These are phyloP conservation scores for Aspergillus ochraceoroseus DNA, from an alignment of 2,329 filamentous ascomycete species.

Conservation along the genomic window DNA sequence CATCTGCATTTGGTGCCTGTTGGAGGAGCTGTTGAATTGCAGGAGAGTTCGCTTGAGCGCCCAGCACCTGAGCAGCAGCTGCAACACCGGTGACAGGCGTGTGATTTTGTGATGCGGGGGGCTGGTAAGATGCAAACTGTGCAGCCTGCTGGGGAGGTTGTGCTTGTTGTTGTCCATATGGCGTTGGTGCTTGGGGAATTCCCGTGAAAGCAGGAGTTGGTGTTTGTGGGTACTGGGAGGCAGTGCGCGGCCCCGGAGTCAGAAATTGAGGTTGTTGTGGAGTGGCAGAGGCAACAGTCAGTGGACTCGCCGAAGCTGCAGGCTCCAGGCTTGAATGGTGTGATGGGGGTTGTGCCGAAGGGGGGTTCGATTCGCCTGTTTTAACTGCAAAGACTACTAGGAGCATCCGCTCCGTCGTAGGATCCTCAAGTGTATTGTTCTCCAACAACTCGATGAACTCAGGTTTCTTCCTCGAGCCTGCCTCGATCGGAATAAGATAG, in stretches of 20 bases:
- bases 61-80: constrained; percentile 60
- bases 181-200: constrained; percentile 15
- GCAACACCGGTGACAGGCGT: constrained; percentile 46
- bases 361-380: constrained; percentile 47
- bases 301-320: constrained; percentile 30
- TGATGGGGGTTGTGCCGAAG: constrained; percentile 41
- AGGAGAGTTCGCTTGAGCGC: constrained; percentile 57
- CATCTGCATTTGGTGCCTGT: constrained; percentile 63
- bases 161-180: constrained; percentile 21
- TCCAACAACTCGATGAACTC: constrained; percentile 87
- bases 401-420: constrained; percentile 68
- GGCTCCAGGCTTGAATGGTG: constrained; percentile 37
- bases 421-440: constrained; percentile 70
- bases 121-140: constrained; percentile 27
- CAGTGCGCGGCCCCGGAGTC: constrained; percentile 19
- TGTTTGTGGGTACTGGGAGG: constrained; percentile 23
- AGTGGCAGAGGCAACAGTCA: constrained; percentile 29
- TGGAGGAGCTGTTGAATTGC: constrained; percentile 66
- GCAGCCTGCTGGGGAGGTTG: constrained; percentile 16
- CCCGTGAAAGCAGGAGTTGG: constrained; percentile 22
- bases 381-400: constrained; percentile 81
- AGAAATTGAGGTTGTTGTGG: constrained; percentile 29
- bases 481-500: constrained; percentile 80
- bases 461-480: constrained; percentile 63
- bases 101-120: constrained; percentile 18